phyloP scores from a whole-genome alignment of 805 yeast species.

The Kodamaea fukazawae region DNA sequence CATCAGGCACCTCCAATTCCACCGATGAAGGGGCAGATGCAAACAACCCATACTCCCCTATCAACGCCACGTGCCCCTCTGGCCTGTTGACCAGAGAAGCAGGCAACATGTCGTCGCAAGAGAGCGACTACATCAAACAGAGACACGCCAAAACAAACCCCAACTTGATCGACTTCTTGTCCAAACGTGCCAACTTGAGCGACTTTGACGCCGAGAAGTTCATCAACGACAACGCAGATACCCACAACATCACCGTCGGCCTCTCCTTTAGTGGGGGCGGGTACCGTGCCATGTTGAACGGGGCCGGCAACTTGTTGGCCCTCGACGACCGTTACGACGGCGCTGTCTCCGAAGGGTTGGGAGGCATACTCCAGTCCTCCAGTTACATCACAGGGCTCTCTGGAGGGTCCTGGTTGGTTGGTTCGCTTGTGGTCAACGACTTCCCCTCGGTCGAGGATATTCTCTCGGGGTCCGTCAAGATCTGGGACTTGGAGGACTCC shows the following conservation, averaged over 20 bases:
- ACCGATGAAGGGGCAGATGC: constrained; percentile 13
- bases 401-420: constrained; percentile 58
- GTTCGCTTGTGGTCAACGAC: constrained; percentile 39
- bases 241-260: constrained; percentile 27
- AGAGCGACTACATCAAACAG: constrained; percentile 23
- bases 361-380: constrained; percentile 29
- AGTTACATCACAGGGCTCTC: constrained; percentile 34
- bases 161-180: constrained; percentile 27
- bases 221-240: constrained; percentile 18
- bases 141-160: constrained; percentile 30
- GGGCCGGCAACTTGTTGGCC: constrained; percentile 14
- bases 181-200: constrained; percentile 26
- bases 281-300: constrained; percentile 33
- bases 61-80: constrained; percentile 29
- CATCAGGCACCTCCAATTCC: constrained; percentile 2
- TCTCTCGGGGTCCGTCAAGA: constrained; percentile 22
- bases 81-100: constrained; percentile 28
- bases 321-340: constrained; percentile 16
- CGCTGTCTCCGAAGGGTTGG: constrained; percentile 29
- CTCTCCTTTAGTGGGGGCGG: constrained; percentile 38
- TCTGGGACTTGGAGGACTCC: constrained; percentile 69
- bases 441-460: constrained; percentile 34
- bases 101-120: constrained; percentile 19
- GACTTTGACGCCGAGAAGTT: constrained; percentile 33
- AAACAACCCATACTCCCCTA: constrained; percentile 27